Conservation (phyloP, 495 filamentous ascomycete genomes). For the Chlorociboria aeruginascens region DNA sequence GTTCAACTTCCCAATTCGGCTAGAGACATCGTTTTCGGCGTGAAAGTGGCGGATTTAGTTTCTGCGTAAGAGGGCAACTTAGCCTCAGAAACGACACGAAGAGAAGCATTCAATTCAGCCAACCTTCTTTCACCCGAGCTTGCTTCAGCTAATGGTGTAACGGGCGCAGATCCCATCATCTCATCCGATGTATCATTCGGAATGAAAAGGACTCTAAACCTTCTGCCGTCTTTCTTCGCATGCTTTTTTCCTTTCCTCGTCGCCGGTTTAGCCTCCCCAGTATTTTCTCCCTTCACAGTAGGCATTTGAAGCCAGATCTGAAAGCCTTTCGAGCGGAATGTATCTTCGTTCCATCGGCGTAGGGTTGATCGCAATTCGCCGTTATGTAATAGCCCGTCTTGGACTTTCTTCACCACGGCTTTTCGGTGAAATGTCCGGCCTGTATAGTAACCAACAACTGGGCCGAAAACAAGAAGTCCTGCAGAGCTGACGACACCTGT, state of each 20-base stretch:
- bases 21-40: no score
- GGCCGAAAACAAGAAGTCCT: constrained; percentile 9
- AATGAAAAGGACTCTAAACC: constrained; percentile 10
- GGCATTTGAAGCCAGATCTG: constrained; percentile 16
- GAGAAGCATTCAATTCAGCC: no score
- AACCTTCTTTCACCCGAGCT: no score
- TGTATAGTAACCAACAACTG: constrained; percentile 9
- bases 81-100: no score
- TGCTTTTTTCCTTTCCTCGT: constrained; percentile 1
- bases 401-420: constrained; percentile 9
- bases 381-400: constrained; percentile 9
- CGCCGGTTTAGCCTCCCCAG: background rate
- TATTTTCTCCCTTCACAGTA: background rate
- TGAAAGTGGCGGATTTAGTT: no score
- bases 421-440: constrained; percentile 12
- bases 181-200: background rate
- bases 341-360: constrained; percentile 9
- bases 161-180: no score
- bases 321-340: constrained; percentile 6
- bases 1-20: no score
- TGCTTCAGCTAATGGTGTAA: no score
- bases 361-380: constrained; percentile 10
- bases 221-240: constrained; percentile 6
- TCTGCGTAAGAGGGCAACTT: no score
- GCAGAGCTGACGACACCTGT: constrained; percentile 6